These are phyloP conservation scores for Carex littledalei DNA, from an alignment of 176 grass and related monocot species.

Conservation along the genomic window DNA sequence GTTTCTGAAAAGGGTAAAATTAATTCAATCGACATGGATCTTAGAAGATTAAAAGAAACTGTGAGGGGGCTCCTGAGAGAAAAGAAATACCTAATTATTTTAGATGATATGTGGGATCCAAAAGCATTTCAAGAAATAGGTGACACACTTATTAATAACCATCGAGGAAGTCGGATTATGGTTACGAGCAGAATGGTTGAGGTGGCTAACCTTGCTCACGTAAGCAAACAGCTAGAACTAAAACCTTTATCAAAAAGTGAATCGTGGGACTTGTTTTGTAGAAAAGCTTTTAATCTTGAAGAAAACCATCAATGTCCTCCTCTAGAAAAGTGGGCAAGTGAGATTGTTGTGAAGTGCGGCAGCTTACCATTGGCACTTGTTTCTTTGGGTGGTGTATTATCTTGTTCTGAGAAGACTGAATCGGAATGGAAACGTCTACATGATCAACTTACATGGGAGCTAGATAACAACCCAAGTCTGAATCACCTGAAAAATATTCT, in stretches of 20 bases:
- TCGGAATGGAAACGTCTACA: conserved; percentile 24
- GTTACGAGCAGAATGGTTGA: conserved; percentile 19
- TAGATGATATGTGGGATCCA: conserved; percentile 18
- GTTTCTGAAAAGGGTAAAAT: not conserved
- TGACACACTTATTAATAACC: not conserved
- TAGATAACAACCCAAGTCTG: not conserved
- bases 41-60: not conserved
- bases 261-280: conserved; percentile 15
- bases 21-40: not conserved
- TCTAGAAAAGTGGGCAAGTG: not conserved
- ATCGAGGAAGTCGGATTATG: conserved; percentile 10
- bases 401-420: not conserved
- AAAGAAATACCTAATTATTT: conserved; percentile 9
- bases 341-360: conserved; percentile 30
- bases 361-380: conserved; percentile 28
- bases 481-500: conserved; percentile 22
- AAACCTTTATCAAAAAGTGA: conserved; percentile 9
- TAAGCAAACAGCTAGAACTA: conserved; percentile 7
- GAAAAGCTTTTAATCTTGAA: not conserved
- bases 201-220: not conserved
- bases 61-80: not conserved
- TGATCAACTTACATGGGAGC: conserved; percentile 28
- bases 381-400: conserved; percentile 16
- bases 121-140: not conserved
- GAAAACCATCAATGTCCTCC: not conserved